Percentiles rank a stretch among this genome's conserved stretches.
These are phyloP conservation scores for Daedaleopsis nitida DNA, from an alignment of 768 basidiomycete species.

Conservation along the genomic window DNA sequence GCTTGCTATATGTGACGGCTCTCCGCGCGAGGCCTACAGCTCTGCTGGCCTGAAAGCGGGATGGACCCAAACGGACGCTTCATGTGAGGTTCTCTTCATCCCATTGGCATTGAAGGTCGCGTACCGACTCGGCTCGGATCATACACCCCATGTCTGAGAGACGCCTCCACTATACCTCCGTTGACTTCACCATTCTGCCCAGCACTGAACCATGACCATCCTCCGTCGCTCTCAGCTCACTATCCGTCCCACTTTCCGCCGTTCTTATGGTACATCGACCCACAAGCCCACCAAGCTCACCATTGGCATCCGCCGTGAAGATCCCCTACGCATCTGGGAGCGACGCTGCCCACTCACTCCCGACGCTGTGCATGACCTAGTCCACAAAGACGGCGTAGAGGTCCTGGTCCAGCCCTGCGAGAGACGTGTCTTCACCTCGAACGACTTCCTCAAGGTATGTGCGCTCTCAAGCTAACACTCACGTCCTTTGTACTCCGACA, in stretches of 20 bases:
- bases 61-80: neutral
- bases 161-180: slow-evolving; percentile 1
- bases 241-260: slow-evolving; percentile 4
- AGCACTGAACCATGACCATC: slow-evolving; percentile 13
- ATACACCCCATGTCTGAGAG: slow-evolving; percentile 4
- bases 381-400: slow-evolving; percentile 53
- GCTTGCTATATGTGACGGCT: no score
- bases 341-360: slow-evolving; percentile 84
- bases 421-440: slow-evolving; percentile 67
- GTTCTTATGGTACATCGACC: slow-evolving; percentile 9
- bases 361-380: slow-evolving; percentile 62
- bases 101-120: neutral
- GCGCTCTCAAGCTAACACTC: neutral
- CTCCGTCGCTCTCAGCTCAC: slow-evolving; percentile 22
- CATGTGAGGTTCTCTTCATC: no score
- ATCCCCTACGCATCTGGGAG: slow-evolving; percentile 84
- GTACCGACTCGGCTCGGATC: slow-evolving; percentile 16
- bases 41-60: neutral
- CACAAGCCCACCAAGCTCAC: slow-evolving; percentile 31
- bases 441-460: slow-evolving; percentile 68
- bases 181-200: neutral
- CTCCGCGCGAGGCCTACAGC: no score
- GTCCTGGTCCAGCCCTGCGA: slow-evolving; percentile 80
- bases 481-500: neutral
- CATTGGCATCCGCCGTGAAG: slow-evolving; percentile 73